Evolutionary conservation across 1,284 basidiomycete species (phyloP), one percentile per base, ranked within the genome.

Genomic region (Pascua guehoae): DNA sequence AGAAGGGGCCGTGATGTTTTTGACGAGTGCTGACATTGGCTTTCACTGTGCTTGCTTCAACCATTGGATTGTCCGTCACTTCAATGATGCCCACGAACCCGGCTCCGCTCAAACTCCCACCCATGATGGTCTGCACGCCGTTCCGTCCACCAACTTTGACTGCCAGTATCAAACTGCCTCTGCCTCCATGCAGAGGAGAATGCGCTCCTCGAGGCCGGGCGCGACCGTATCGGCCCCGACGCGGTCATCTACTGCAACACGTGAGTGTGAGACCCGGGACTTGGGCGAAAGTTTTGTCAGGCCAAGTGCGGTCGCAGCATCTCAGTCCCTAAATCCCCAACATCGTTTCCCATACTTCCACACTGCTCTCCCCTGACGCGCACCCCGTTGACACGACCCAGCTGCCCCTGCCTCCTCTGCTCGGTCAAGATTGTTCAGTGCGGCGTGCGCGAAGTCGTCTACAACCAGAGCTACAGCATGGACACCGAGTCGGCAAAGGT

Each of bases 131-230:
- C n/a, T n/a, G n/a, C n/a, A n/a, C n/a, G n/a, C n/a, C n/a, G n/a
- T n/a, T n/a, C 24, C 24, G 24, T 32, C 24, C 24, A 32, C 24
- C 24, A 32, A 32, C 24, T 32, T 32, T 7, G 4, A 17, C 12
- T 8, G n/a, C 4, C 37, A 47, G 38, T 47, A 12, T 38, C 39
- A 17, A 90, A 92, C 71, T 98, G 95, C 70, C 80, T 98, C 0
- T 99, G 96, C 72, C 79, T 99, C 15, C 96, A 99, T 72, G 96
- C 96, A 0, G 96, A 99, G 76, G 96, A 99, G 79, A 99, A 98
- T 69, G 96, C 95, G 0, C 80, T 98, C 9, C 79, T 98, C 11
- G 95, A 98, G 78, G 91, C 91, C 0, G 93, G 95, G 4, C 79
- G 88, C 54, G 91, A 93, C 57, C 81, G 91, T 46, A 83, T 93